A percentile compares a stretch with the other conserved stretches of the same genome.
Conservation (phyloP, 345 rosid genomes). For the Moricandia arvensis region DNA sequence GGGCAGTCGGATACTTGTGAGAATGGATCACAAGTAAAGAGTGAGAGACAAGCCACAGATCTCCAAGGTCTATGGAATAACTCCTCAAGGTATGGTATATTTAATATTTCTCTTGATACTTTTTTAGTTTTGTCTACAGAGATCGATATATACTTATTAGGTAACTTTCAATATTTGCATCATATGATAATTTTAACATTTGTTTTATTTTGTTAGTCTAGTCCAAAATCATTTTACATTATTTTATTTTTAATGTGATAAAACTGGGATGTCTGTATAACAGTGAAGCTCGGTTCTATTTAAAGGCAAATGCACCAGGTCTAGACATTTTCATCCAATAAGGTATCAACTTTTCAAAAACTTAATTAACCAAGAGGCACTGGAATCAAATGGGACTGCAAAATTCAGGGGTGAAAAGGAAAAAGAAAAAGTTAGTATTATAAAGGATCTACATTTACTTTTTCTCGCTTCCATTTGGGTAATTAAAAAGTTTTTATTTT, state of each 20-base stretch:
- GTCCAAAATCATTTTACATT: conserved; percentile 1
- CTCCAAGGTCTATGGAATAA: conserved; percentile 34
- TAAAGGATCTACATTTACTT: conserved; percentile 13
- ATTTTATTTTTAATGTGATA: neutral
- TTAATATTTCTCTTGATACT: neutral
- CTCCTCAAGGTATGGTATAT: conserved; percentile 36
- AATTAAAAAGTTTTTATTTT: neutral
- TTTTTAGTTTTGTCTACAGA: too few species aligned
- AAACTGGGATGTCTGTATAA: conserved; percentile 4
- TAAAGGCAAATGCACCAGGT: conserved; percentile 35
- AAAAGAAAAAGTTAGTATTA: neutral
- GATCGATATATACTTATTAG: too few species aligned
- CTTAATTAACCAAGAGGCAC: neutral
- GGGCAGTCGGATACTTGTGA: conserved; percentile 75
- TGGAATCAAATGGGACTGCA: conserved; percentile 2
- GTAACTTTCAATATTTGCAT: conserved; percentile 15
- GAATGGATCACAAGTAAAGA: conserved; percentile 69
- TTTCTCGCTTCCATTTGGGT: conserved; percentile 15
- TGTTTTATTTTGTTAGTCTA: neutral
- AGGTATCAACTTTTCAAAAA: conserved; percentile 26
- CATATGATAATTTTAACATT: conserved; percentile 11
- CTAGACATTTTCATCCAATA: conserved; percentile 31
- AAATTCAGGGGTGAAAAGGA: conserved; percentile 26
- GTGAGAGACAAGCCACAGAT: conserved; percentile 16
- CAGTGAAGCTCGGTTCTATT: conserved; percentile 35